Evolutionary conservation across 2,329 filamentous ascomycete species (phyloP), one percentile per base, ranked within the genome.

Genomic region (Xylaria sp.): DNA sequence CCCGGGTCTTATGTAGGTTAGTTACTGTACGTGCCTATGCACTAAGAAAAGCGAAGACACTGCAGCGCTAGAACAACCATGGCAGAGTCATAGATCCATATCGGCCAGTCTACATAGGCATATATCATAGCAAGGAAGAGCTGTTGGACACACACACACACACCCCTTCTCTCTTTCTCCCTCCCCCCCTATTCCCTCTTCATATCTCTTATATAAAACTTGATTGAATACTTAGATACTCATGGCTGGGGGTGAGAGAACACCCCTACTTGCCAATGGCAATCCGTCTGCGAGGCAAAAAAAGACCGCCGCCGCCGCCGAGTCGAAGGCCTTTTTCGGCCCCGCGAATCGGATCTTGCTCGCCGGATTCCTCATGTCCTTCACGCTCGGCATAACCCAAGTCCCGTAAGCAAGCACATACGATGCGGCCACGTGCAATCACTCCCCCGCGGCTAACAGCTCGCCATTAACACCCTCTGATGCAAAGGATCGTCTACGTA

Each of bases 401-500:
- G 75, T 77, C 42, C 76, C 76, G 75, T 77, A 69, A 72, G 75
- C 24, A 55, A 19, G 14, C 14, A n/a, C 9, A 36, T 5, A 53
- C 27, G 12, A 53, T n/a, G 27, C 24, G 5, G 17, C 4, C 32
- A 8, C 27, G 9, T n/a, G 30, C 12, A 14, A 42, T 14, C 17
- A 5, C 39, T 14, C 39, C 39, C 12, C 4, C 39, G 12, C n/a
- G 47, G 47, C 47, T 21, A 19, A 19, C n/a, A 5, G 9, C 3
- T 17, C 1, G 14, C 45, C n/a, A 21, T n/a, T 34, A 4, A 50
- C 34, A 36, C 6, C 4, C 12, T 30, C 19, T 39, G 6, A 5
- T n/a, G 34, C 19, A 11, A 61, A 82, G 83, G 3, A 78, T 86
- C 4, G 80, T 91, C 54, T 91, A 90, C 77, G 88, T 90, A 27